Conservation (phyloP, 1,284 basidiomycete genomes). For the Naganishia cerealis region DNA sequence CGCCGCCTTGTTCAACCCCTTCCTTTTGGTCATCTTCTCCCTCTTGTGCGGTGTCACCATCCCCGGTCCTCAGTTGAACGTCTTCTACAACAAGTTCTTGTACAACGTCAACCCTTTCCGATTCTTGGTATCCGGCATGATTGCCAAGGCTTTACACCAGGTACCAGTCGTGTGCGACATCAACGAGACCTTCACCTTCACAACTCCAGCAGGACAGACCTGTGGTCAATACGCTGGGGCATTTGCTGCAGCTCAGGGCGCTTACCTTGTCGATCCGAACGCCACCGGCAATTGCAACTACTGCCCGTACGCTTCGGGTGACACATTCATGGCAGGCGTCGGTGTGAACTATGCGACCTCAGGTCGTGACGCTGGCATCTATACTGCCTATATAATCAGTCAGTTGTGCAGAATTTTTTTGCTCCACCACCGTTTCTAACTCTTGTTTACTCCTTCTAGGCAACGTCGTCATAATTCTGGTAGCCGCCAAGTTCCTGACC, state of each 20-base stretch:
- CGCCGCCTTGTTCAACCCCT: conserved; percentile 77
- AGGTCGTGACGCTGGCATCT: conserved; percentile 73
- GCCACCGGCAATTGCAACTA: conserved; percentile 51
- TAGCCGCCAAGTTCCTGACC: conserved; percentile 70
- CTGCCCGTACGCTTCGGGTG: conserved; percentile 56
- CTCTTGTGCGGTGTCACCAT: conserved; percentile 81
- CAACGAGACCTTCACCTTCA: conserved; percentile 67
- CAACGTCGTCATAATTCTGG: conserved; percentile 69
- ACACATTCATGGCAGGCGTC: conserved; percentile 69
- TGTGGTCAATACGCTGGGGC: conserved; percentile 69
- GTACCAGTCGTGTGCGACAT: conserved; percentile 66
- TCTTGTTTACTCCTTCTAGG: neutral
- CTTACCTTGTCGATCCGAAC: conserved; percentile 73
- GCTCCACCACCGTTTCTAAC: neutral
- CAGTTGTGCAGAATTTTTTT: neutral
- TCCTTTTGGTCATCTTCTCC: conserved; percentile 66
- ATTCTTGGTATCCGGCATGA: conserved; percentile 66
- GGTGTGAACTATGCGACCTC: conserved; percentile 67
- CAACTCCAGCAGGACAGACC: conserved; percentile 71
- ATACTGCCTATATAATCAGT: conserved; percentile 58
- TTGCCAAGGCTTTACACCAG: conserved; percentile 77
- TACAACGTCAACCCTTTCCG: conserved; percentile 70
- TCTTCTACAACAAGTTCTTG: conserved; percentile 75
- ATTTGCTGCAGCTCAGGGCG: conserved; percentile 66
- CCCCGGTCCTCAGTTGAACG: conserved; percentile 61